These are phyloP conservation scores for Spizellomyces sp. DNA, from an alignment of 192 early-diverging fungal genomes.

Conservation along the genomic window DNA sequence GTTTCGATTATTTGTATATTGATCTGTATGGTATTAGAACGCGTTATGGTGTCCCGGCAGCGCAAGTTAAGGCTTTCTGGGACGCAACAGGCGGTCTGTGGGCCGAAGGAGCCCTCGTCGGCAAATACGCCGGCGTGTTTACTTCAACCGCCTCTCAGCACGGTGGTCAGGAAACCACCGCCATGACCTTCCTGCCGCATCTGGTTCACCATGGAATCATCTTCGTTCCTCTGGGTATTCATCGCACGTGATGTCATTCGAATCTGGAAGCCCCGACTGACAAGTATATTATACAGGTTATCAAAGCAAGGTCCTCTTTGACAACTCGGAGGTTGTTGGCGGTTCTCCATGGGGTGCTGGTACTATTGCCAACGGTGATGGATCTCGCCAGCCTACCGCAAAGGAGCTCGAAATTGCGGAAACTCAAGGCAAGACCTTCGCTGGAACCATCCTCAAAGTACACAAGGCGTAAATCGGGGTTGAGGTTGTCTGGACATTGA, in stretches of 20 bases:
- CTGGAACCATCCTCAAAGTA: not conserved
- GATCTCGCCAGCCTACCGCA: slow-evolving; percentile 58
- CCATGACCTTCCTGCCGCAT: slow-evolving; percentile 64
- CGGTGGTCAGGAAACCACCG: slow-evolving; percentile 81
- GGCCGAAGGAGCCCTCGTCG: slow-evolving; percentile 55
- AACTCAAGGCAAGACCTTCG: slow-evolving; percentile 43
- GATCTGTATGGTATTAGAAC: slow-evolving; percentile 19
- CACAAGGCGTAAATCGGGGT: not conserved
- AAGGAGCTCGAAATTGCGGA: slow-evolving; percentile 66
- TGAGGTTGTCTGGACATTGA: too few relatives aligned
- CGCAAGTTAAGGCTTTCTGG: slow-evolving; percentile 77
- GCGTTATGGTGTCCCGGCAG: slow-evolving; percentile 71
- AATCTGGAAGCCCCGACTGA: not conserved
- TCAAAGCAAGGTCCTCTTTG: slow-evolving; percentile 33
- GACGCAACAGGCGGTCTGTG: slow-evolving; percentile 67
- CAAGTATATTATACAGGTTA: not conserved
- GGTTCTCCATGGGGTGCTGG: slow-evolving; percentile 71
- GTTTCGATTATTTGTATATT: not conserved
- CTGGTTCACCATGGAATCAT: slow-evolving; percentile 79
- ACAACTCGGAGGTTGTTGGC: slow-evolving; percentile 68
- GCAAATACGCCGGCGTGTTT: slow-evolving; percentile 76
- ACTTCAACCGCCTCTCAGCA: slow-evolving; percentile 74
- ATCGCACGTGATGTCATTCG: not conserved
- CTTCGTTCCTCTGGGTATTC: slow-evolving; percentile 70
- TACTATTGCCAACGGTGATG: slow-evolving; percentile 66